Evolutionary conservation across 768 basidiomycete genomes (phyloP), one percentile per base, ranked within the genome.

Genomic region (Crepidotus variabilis): DNA sequence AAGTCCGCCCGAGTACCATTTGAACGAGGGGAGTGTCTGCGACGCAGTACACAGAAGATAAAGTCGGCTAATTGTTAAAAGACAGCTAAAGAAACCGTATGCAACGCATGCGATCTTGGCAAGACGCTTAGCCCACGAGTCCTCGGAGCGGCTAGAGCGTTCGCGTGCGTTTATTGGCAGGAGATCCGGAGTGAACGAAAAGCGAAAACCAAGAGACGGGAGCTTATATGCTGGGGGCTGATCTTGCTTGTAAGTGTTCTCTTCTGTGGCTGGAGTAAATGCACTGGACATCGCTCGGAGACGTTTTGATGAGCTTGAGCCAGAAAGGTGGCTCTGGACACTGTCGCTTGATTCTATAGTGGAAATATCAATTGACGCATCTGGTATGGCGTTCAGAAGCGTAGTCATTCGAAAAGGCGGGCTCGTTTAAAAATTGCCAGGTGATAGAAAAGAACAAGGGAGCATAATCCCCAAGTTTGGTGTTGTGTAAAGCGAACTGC

Each of bases 261-360:
- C 23, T 33, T 50, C 51, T 16, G 50, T 28, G 18, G 32, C 36
- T 20, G 55, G 32, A 39, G 36, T 21, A 13, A 35, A 34, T 28
- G 21, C 50, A 18, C 28, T 56, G 2, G 54, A 50, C 33, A 54
- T 60, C 7, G 69, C 57, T 48, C 76, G 67, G 23, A 72, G 61
- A 48, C 79, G 79, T 54, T 79, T 75, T 33, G 74, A 68, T 14
- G 77, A 73, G 20, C 75, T 75, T 10, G 72, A 66, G 18, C 67
- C 68, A 14, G 78, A 81, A 33, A 79, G 68, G 62, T 78, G 74
- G 50, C 74, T 77, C 54, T 79, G 78, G 56, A 79, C 71, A 57
- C 75, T 78, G 47, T 75, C 73, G 24, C 72, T 75, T 22, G 65
- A 69, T 55, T 63, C 60, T 34, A 63, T 35, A 39, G 57, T 62